phyloP scores from a whole-genome alignment of 2,329 filamentous ascomycete species.

The Metarhizium sp. region DNA sequence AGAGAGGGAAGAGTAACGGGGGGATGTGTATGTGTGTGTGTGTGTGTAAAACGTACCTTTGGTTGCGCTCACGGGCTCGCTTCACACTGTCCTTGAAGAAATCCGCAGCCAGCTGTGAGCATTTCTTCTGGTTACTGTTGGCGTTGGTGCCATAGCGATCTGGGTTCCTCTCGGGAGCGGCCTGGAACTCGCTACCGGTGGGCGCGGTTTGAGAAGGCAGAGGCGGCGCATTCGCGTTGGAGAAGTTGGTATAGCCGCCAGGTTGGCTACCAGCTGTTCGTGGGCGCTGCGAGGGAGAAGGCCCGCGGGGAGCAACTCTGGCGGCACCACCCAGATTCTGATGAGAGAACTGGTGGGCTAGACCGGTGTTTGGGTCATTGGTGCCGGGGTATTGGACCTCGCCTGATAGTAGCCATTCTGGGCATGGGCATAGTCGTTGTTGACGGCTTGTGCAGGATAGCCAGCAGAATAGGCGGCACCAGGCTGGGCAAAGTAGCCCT shows the following conservation, averaged over 20 bases:
- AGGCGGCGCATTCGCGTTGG: constrained; percentile 49
- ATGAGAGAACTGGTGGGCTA: constrained; percentile 94
- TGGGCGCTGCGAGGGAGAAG: constrained; percentile 66
- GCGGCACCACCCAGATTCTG: constrained; percentile 77
- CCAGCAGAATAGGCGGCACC: constrained; percentile 44
- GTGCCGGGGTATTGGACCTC: constrained; percentile 47
- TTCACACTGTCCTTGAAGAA: constrained; percentile 99
- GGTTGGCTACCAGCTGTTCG: constrained; percentile 72
- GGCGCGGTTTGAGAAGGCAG: constrained; percentile 50
- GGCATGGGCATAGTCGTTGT: constrained; percentile 40
- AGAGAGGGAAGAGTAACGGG: neutral
- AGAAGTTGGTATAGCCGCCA: constrained; percentile 54
- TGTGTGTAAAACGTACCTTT: constrained; percentile 52
- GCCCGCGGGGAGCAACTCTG: constrained; percentile 54
- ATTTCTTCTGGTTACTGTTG: constrained; percentile 63
- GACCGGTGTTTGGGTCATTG: constrained; percentile 80
- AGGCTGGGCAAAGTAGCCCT: constrained; percentile 54
- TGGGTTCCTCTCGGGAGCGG: constrained; percentile 76
- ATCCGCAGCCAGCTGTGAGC: constrained; percentile 63
- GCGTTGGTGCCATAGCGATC: constrained; percentile 46
- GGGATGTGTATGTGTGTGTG: neutral
- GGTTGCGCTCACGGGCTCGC: constrained; percentile 86
- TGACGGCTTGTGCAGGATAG: constrained; percentile 28
- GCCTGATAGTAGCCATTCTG: constrained; percentile 38
- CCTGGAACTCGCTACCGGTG: constrained; percentile 64